Evolutionary conservation across 148 eudicot genomes (phyloP).

Genomic region (Persicaria maculosa): DNA sequence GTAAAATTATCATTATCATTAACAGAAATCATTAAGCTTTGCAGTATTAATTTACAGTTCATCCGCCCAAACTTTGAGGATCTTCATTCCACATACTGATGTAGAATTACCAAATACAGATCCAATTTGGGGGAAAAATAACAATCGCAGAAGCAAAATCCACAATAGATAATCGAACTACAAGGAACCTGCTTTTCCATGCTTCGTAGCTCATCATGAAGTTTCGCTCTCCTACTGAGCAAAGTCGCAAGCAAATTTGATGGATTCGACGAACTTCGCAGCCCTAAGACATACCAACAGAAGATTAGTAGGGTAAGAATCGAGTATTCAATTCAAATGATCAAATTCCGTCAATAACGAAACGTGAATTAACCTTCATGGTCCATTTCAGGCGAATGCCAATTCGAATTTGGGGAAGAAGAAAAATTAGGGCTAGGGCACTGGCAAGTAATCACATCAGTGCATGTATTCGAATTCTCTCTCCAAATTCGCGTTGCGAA

Average conservation of each 20-base stretch:
- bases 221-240: slow-evolving; percentile 12
- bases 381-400: slow-evolving; percentile 1
- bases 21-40: not conserved
- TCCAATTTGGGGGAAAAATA: not conserved
- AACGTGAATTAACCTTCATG: not conserved
- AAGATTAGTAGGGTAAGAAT: not conserved
- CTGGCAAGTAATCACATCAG: not conserved
- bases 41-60: not conserved
- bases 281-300: slow-evolving; percentile 9
- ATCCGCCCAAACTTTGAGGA: not conserved
- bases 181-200: slow-evolving; percentile 10
- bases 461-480: not conserved
- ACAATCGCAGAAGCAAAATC: not conserved
- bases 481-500: not conserved
- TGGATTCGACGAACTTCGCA: slow-evolving; percentile 13
- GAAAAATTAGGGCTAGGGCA: not conserved
- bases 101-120: not conserved
- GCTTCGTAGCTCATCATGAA: slow-evolving; percentile 14
- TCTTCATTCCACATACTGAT: not conserved
- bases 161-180: not conserved
- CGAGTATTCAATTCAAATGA: not conserved
- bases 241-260: slow-evolving; percentile 9
- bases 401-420: not conserved
- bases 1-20: not conserved
- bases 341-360: not conserved